Base-by-base conservation (phyloP, 192 early-diverging fungal genomes). In the Lobosporangium transversale region DNA sequence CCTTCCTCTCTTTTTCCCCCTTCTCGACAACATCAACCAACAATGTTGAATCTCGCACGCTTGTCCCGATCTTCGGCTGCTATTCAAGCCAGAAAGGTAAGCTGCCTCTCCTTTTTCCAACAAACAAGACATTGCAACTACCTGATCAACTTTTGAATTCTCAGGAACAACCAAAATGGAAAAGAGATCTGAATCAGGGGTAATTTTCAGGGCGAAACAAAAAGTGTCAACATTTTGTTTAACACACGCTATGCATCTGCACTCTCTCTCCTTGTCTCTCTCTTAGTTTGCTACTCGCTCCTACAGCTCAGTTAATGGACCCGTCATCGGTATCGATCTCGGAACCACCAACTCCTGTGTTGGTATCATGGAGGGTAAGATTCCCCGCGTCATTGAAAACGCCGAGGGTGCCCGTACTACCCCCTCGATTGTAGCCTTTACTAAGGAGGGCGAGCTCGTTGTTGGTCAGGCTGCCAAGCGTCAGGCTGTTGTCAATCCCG, bases 341-440 rank as follows among this genome's bases (percentile, higher is more conserved):
- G 97, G 97, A 58, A 99, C 97, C 45, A 99, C 97, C 74, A 98
- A 99, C 91, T 98, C 96, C 36, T 99, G 97, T 75, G 97, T 99
- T 36, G 91, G 95, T 62, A 92, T 97, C 31, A 99, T 97, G 95
- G 97, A 99, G 85, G 97, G 97, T 80, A 98, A 98, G 85, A 89
- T 83, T 67, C 94, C 96, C 31, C 91, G 94, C 59, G 96, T 99
- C 37, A 94, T 99, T 80, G 96, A 97, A 83, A 98, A 99, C 86
- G 85, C 92, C 36, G 95, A 98, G 82, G 97, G 97, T 78, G 90
- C 90, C 18, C 94, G 96, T 61, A 99, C 96, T 24, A 99, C 97
- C 4, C 97, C 97, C 15, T 99, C 97, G 33, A 85, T 95, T 45
- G 95, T 99, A 43, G 96, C 96, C 54, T 98, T 99, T 69, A 83